Evolutionary conservation across 495 filamentous ascomycete species (phyloP).

Genomic region (Chaetomium fimeti): DNA sequence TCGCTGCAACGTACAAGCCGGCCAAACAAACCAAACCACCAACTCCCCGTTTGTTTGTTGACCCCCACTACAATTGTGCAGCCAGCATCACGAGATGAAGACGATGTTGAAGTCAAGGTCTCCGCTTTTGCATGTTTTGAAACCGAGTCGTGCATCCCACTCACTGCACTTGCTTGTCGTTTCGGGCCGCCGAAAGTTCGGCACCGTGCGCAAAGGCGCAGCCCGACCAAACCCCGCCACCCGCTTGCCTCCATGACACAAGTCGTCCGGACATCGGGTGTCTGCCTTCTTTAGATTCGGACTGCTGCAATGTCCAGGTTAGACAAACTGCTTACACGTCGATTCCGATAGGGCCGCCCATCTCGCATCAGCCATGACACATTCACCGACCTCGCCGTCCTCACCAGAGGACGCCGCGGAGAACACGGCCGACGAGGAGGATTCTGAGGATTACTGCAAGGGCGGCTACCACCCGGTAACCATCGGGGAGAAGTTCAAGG

Average conservation of each 20-base stretch:
- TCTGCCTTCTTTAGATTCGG: constrained; percentile 3
- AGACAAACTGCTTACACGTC: constrained; percentile 29
- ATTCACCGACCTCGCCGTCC: constrained; percentile 76
- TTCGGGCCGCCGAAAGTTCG: constrained; percentile 35
- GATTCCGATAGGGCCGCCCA: constrained; percentile 35
- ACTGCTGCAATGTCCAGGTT: constrained; percentile 11
- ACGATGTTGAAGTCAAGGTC: constrained; percentile 56
- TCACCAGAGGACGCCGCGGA: constrained; percentile 81
- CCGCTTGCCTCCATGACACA: constrained; percentile 8
- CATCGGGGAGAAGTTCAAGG: constrained; percentile 95
- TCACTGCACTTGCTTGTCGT: not conserved
- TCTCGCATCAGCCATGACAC: constrained; percentile 49
- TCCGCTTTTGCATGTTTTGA: constrained; percentile 35
- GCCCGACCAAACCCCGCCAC: constrained; percentile 34
- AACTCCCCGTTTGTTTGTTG: constrained; percentile 16
- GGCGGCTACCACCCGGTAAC: constrained; percentile 94
- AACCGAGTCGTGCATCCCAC: constrained; percentile 13
- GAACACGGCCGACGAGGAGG: constrained; percentile 95
- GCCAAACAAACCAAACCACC: constrained; percentile 11
- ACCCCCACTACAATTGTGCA: constrained; percentile 19
- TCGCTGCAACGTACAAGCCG: constrained; percentile 10
- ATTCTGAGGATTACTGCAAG: constrained; percentile 98
- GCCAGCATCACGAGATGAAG: constrained; percentile 34
- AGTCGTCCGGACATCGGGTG: not conserved
- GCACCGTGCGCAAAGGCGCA: constrained; percentile 31